Evolutionary conservation across 2,329 filamentous ascomycete genomes (phyloP).

Genomic region (Ophiosphaerella narmari): DNA sequence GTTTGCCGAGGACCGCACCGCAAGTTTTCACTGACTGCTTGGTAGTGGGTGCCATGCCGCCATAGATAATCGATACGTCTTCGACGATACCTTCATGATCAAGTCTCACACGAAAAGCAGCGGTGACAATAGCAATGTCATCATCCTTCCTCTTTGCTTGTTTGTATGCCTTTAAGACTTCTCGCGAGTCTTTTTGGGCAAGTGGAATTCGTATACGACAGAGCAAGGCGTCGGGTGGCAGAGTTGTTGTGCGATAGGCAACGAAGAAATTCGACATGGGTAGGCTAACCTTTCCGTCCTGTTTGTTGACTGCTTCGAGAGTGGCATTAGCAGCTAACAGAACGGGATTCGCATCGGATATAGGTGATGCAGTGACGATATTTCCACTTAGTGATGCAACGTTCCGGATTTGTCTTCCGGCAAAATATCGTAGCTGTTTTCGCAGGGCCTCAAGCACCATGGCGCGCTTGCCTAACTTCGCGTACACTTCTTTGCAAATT

Average conservation of each 20-base stretch:
- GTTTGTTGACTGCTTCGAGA: constrained; percentile 75
- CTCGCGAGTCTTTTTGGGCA: constrained; percentile 66
- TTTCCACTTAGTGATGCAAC: constrained; percentile 94
- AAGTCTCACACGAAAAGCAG: constrained; percentile 75
- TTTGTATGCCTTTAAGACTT: constrained; percentile 88
- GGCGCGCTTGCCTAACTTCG: constrained; percentile 41
- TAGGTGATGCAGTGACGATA: constrained; percentile 88
- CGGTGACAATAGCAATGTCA: constrained; percentile 95
- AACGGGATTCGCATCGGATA: constrained; percentile 92
- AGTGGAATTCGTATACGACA: constrained; percentile 80
- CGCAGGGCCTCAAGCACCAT: constrained; percentile 65
- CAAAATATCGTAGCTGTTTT: constrained; percentile 95
- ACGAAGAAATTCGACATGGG: constrained; percentile 90
- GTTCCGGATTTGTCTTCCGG: constrained; percentile 91
- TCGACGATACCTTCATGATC: constrained; percentile 70
- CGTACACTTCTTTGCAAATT: constrained; percentile 76
- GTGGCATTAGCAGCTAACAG: constrained; percentile 83
- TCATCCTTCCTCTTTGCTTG: constrained; percentile 96
- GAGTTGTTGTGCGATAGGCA: constrained; percentile 81
- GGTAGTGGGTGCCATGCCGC: constrained; percentile 90
- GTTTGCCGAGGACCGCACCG: constrained; percentile 73
- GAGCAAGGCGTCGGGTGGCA: constrained; percentile 79
- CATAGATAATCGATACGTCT: constrained; percentile 80
- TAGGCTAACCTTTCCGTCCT: constrained; percentile 58
- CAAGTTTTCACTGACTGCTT: constrained; percentile 77